Evolutionary conservation across 345 rosid species (phyloP), one percentile per base, ranked within the genome.

Genomic region (Turritis glabra): DNA sequence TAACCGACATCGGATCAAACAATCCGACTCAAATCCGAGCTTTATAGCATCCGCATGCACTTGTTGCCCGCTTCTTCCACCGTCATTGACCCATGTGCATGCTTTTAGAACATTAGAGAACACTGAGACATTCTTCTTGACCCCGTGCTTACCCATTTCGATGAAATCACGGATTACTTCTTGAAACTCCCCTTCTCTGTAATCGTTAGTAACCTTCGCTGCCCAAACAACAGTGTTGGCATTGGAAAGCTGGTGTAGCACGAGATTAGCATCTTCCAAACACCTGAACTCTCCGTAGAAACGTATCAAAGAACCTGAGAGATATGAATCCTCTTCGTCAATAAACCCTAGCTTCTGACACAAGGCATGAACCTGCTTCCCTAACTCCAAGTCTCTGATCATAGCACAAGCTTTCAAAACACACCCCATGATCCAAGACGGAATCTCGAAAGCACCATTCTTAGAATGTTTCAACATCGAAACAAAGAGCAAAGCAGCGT

Each of bases 281-380:
- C 79, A 80, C 29, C 66, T 73, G 40, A 86, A 78, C 41, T 78
- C 82, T 9, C 89, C 86, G 23, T 91, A 89, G 51, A 91, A 87
- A 46, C 81, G 74, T 56, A 85, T 84, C 82, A 87, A 76, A 0
- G 85, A 80, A 21, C 83, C 78, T 5, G 76, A 75, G 3, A 84
- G 56, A 54, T 79, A 79, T 5, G 71, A 72, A 51, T 82, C 82
- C 32, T 66, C 53, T 3, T 67, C 55, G 15, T 19, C 57, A 8
- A 60, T 53, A 66, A 41, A 51, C 48, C 92, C 92, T 22, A 72
- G 56, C 83, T 89, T 91, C 48, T 86, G 75, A 32, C 84, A 76
- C 82, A 86, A 79, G 5, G 79, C 89, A 75, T 89, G 97, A n/a
- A 89, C 57, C 66, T 91, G 92, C 64, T 83, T 84, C 8, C 95